Conservation (phyloP, 2,329 filamentous ascomycete species). For the Orbilia oligospora region DNA sequence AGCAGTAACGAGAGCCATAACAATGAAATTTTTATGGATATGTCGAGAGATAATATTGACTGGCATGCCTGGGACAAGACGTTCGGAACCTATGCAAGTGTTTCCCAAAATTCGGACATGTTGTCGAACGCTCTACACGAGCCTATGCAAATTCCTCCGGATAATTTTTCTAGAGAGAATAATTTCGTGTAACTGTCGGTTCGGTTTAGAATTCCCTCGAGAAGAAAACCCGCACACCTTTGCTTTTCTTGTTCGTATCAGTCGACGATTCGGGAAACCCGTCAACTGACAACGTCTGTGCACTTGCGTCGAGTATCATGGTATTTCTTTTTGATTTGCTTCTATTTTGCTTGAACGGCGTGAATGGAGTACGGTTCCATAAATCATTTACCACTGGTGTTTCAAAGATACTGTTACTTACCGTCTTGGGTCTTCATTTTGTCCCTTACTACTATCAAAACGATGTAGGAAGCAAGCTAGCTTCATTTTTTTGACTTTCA, state of each 20-base stretch:
- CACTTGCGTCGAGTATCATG: background rate
- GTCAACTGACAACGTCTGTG: background rate
- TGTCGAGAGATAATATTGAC: conserved; percentile 62
- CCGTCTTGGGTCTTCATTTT: conserved; percentile 2
- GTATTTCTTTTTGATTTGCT: background rate
- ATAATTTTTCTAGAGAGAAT: conserved; percentile 53
- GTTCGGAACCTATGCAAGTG: conserved; percentile 63
- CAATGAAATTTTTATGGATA: conserved; percentile 62
- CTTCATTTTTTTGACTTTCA: conserved; percentile 19
- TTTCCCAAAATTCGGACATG: conserved; percentile 53
- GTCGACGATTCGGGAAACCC: background rate
- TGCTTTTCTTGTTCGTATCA: conserved; percentile 1
- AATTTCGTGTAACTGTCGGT: conserved; percentile 29
- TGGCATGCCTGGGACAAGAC: conserved; percentile 64
- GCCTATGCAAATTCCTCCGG: conserved; percentile 34
- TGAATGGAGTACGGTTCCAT: conserved; percentile 14
- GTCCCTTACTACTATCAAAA: conserved; percentile 14
- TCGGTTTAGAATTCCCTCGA: background rate
- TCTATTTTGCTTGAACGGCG: conserved; percentile 1
- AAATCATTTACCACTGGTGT: background rate
- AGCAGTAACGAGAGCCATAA: conserved; percentile 41
- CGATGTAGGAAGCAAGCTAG: conserved; percentile 1
- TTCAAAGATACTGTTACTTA: conserved; percentile 9
- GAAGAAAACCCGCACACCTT: background rate
- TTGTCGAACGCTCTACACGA: conserved; percentile 30